Percentiles rank a stretch among this genome's conserved stretches.
These are phyloP conservation scores for Sporisorium iseilematis-ciliati DNA, from an alignment of 1,284 basidiomycete genomes.

Conservation along the genomic window DNA sequence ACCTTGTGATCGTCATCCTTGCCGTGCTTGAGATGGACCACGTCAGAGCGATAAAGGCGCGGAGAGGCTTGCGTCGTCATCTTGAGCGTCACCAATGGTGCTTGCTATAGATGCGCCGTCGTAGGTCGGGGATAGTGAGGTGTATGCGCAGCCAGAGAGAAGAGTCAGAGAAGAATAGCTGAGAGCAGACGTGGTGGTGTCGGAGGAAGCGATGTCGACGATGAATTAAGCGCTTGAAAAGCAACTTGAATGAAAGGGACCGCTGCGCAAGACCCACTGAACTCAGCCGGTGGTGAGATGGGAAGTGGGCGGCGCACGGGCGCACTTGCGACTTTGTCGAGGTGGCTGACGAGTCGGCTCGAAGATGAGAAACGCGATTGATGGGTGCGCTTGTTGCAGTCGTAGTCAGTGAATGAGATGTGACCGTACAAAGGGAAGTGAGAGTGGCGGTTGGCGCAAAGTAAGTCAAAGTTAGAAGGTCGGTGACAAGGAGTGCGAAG, in stretches of 20 bases:
- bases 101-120: neutral
- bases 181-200: neutral
- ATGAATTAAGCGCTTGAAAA: neutral
- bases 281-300: conserved; percentile 6
- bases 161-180: neutral
- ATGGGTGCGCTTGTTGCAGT: neutral
- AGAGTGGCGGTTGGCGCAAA: neutral
- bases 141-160: neutral
- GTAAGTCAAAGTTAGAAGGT: no score
- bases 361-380: no score
- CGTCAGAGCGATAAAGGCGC: conserved; percentile 35
- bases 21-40: conserved; percentile 38
- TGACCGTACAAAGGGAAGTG: neutral
- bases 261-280: neutral
- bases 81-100: neutral
- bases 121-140: neutral
- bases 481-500: neutral
- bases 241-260: neutral
- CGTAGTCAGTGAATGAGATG: neutral
- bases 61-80: conserved; percentile 13
- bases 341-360: neutral
- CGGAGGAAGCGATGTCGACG: neutral
- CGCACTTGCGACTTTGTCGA: neutral
- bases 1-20: conserved; percentile 34
- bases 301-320: conserved; percentile 6